A percentile compares a stretch with the other conserved stretches of the same genome.
phyloP scores from a whole-genome alignment of 2,329 filamentous ascomycete genomes.

The Gyromitra esculenta region DNA sequence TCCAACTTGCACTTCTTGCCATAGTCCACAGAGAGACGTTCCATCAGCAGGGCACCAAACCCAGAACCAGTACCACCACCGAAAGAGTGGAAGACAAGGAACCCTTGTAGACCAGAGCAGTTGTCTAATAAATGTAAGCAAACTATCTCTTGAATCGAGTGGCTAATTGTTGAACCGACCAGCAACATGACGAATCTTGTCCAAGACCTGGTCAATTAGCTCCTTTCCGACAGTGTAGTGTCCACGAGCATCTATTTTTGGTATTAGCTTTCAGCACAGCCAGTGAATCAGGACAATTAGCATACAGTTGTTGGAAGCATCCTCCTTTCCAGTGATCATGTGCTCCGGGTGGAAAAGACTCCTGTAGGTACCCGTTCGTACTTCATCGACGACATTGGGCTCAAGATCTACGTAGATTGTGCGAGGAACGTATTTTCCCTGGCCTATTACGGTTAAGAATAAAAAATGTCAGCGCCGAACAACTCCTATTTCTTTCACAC shows the following conservation, averaged over 20 bases:
- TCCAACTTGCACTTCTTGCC: constrained; percentile 99
- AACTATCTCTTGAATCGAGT: not conserved
- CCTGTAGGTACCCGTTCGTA: constrained; percentile 96
- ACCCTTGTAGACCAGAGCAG: constrained; percentile 97
- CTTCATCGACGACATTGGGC: constrained; percentile 99
- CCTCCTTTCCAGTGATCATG: constrained; percentile 99
- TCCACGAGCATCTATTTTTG: constrained; percentile 77
- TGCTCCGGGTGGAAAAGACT: constrained; percentile 98
- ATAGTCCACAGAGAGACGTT: constrained; percentile 98
- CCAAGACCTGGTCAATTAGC: constrained; percentile 95
- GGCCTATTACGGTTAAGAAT: constrained; percentile 68
- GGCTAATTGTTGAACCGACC: constrained; percentile 48
- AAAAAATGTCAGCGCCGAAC: constrained; percentile 21
- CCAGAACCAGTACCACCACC: constrained; percentile 98
- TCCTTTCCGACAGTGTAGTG: constrained; percentile 99
- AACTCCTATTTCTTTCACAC: constrained; percentile 9
- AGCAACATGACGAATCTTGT: constrained; percentile 96
- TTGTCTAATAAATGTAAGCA: constrained; percentile 69
- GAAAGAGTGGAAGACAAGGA: constrained; percentile 99
- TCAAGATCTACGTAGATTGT: constrained; percentile 99
- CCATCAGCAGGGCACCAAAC: constrained; percentile 98
- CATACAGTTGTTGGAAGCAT: constrained; percentile 95
- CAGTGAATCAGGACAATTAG: not conserved
- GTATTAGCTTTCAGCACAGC: constrained; percentile 25
- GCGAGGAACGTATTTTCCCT: constrained; percentile 98